Percentiles rank a stretch among this genome's conserved stretches.
Evolutionary conservation across 129 eudicot species (phyloP).

Genomic region (Chrysanthemum lavandulifolium): DNA sequence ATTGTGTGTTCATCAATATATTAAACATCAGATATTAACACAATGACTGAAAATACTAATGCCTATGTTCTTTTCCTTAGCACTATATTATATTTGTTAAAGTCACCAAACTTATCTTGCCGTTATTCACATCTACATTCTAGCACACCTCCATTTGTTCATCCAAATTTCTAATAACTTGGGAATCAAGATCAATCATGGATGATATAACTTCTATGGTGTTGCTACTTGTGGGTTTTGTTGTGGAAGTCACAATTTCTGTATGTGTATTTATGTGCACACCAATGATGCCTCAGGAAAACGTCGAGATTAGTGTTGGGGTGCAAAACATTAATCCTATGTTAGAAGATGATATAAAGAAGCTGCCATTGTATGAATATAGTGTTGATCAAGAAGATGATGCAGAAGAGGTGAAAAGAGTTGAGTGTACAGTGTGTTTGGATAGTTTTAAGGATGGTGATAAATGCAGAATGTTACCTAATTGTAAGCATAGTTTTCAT

Average conservation of each 20-base stretch:
- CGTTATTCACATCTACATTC: conserved; percentile 16
- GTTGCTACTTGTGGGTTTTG: conserved; percentile 50
- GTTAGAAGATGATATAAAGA: conserved; percentile 47
- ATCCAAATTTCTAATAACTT: neutral
- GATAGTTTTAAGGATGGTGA: conserved; percentile 55
- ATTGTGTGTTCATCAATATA: neutral
- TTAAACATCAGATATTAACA: neutral
- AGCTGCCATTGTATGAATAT: conserved; percentile 55
- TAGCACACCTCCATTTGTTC: neutral
- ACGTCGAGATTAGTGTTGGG: neutral
- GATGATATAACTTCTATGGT: conserved; percentile 40
- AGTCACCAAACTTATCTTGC: conserved; percentile 24
- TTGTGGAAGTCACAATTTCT: conserved; percentile 46
- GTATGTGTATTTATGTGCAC: conserved; percentile 56
- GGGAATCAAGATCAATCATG: conserved; percentile 30
- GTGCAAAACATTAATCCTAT: conserved; percentile 31
- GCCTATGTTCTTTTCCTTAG: neutral
- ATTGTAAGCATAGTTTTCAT: conserved; percentile 55
- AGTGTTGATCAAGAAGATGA: conserved; percentile 25
- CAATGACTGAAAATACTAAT: neutral
- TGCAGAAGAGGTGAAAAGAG: conserved; percentile 6
- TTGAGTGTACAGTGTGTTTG: conserved; percentile 55
- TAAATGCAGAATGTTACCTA: conserved; percentile 51
- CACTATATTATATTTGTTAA: neutral
- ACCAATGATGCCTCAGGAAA: conserved; percentile 27